phyloP scores from a whole-genome alignment of 83 land plant species.

The Diphasiastrum complanatum region DNA sequence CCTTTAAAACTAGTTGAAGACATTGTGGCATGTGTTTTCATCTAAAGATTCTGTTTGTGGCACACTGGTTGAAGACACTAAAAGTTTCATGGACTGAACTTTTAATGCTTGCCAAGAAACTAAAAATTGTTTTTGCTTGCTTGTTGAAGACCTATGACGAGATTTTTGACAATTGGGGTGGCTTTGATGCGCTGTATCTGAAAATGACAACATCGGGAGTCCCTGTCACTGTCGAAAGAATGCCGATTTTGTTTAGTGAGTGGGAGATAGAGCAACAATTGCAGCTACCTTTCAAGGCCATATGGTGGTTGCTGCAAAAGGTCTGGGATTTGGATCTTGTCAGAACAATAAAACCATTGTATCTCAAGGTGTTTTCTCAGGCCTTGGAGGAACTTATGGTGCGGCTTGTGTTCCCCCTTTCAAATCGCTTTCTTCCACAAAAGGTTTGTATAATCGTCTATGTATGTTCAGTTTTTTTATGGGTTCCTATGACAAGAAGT shows the following conservation, averaged over 20 bases:
- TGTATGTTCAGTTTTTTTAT: too few species aligned
- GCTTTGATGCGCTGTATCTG: constrained; percentile 70
- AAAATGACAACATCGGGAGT: constrained; percentile 61
- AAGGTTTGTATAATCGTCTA: constrained; percentile 39
- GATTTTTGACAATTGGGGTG: constrained; percentile 65
- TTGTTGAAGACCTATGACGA: constrained; percentile 49
- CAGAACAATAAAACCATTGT: constrained; percentile 26
- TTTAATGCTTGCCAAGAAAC: too few species aligned
- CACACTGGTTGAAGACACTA: too few species aligned
- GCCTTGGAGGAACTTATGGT: constrained; percentile 56
- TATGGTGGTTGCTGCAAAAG: constrained; percentile 33
- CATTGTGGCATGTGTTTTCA: too few species aligned
- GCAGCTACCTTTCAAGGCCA: constrained; percentile 30
- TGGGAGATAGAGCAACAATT: constrained; percentile 43
- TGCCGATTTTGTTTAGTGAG: constrained; percentile 79
- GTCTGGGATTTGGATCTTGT: constrained; percentile 46
- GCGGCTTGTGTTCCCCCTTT: constrained; percentile 46
- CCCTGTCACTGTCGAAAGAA: constrained; percentile 56
- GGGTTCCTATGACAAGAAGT: too few species aligned
- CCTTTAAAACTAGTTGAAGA: too few species aligned
- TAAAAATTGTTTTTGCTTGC: not conserved
- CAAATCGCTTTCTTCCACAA: constrained; percentile 53
- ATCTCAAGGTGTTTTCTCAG: constrained; percentile 32
- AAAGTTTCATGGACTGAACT: too few species aligned
- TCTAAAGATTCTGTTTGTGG: too few species aligned